Evolutionary conservation across 2,329 filamentous ascomycete genomes (phyloP).

Genomic region (Coniochaeta pulveracea): DNA sequence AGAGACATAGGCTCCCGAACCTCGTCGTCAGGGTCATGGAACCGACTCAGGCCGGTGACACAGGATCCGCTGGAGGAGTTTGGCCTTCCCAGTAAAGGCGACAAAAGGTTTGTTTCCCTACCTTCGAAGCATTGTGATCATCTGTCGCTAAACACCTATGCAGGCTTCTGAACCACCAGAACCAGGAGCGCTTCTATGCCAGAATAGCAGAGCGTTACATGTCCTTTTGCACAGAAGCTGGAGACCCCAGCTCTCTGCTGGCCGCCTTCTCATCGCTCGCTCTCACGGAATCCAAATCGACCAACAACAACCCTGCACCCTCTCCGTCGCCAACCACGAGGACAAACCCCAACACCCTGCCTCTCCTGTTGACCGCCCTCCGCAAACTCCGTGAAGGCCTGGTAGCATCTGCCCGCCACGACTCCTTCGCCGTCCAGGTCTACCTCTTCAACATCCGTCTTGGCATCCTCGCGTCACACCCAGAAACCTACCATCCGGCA

Average conservation of each 20-base stretch:
- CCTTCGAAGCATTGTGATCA: not conserved
- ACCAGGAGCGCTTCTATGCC: slow-evolving; percentile 76
- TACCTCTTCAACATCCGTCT: slow-evolving; percentile 88
- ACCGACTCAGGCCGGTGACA: slow-evolving; percentile 42
- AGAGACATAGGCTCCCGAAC: no score
- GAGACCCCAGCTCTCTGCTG: slow-evolving; percentile 61
- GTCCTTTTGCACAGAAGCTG: slow-evolving; percentile 69
- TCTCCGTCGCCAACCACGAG: slow-evolving; percentile 19
- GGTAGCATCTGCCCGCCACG: slow-evolving; percentile 61
- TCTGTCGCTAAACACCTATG: slow-evolving; percentile 4
- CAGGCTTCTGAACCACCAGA: slow-evolving; percentile 62
- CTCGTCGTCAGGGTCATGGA: slow-evolving; percentile 1
- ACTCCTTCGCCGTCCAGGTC: slow-evolving; percentile 75
- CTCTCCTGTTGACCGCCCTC: slow-evolving; percentile 71
- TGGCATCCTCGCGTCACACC: slow-evolving; percentile 68
- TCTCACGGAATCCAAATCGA: slow-evolving; percentile 6
- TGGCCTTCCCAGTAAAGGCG: slow-evolving; percentile 83
- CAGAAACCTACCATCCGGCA: slow-evolving; percentile 83
- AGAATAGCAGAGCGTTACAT: slow-evolving; percentile 84
- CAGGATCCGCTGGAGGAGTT: slow-evolving; percentile 72
- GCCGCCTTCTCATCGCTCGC: slow-evolving; percentile 60
- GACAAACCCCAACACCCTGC: slow-evolving; percentile 28
- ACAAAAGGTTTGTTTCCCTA: slow-evolving; percentile 50
- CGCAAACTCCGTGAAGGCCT: slow-evolving; percentile 89
- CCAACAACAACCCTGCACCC: slow-evolving; percentile 4